phyloP scores from a whole-genome alignment of 2,329 filamentous ascomycete genomes.

The Phialocephala sp. region DNA sequence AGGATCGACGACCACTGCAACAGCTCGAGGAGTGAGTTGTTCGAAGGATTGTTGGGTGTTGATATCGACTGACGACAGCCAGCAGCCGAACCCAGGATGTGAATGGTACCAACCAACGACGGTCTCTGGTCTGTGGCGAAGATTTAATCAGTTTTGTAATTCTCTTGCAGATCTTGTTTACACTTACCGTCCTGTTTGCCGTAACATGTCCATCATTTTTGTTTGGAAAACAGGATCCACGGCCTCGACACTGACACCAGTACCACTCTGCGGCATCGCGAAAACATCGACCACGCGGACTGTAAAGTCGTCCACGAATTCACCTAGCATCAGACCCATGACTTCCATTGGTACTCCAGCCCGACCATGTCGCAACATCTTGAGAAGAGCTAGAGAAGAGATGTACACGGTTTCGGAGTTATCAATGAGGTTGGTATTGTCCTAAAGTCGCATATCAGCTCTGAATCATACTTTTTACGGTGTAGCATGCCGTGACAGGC shows the following conservation, averaged over 20 bases:
- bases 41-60: conserved; percentile 99
- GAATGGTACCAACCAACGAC: conserved; percentile 99
- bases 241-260: conserved; percentile 96
- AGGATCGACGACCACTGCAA: conserved; percentile 96
- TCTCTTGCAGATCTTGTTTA: conserved; percentile 5
- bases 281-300: conserved; percentile 98
- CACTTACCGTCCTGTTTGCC: conserved; percentile 87
- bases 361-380: conserved; percentile 97
- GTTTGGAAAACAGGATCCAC: conserved; percentile 99
- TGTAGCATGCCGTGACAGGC: conserved; percentile 17
- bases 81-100: conserved; percentile 98
- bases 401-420: conserved; percentile 99
- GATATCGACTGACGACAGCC: conserved; percentile 98
- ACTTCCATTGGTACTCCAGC: conserved; percentile 99
- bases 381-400: conserved; percentile 92
- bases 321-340: conserved; percentile 98
- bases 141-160: conserved; percentile 23
- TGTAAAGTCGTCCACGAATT: conserved; percentile 99
- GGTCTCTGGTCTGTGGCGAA: conserved; percentile 76
- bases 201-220: conserved; percentile 99
- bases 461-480: conserved; percentile 13
- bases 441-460: conserved; percentile 55
- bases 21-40: conserved; percentile 93
- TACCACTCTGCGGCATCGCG: conserved; percentile 98
- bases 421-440: conserved; percentile 90